Evolutionary conservation across 106 monocot genomes (phyloP), one percentile per base, ranked within the genome.

Genomic region (Ottelia alismoides): DNA sequence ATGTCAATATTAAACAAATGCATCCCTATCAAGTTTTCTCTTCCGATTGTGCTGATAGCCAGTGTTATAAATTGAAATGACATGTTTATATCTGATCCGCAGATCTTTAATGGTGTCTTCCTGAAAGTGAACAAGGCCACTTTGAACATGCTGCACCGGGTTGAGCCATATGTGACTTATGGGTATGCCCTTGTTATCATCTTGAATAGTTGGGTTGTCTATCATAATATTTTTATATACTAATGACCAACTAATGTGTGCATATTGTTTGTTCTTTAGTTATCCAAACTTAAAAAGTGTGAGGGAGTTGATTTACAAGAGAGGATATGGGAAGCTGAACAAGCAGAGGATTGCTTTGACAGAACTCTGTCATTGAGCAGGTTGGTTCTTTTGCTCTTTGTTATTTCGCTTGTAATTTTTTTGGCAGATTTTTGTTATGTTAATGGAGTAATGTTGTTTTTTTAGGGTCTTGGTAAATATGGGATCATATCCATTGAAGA

Each of bases 31-130:
- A n/a, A n/a, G n/a, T n/a, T n/a, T n/a, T n/a, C n/a, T n/a, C n/a
- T n/a, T n/a, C n/a, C n/a, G n/a, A n/a, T n/a, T n/a, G n/a, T n/a
- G n/a, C n/a, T n/a, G n/a, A n/a, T n/a, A n/a, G n/a, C n/a, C n/a
- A n/a, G n/a, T n/a, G n/a, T n/a, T n/a, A n/a, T n/a, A n/a, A n/a
- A n/a, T n/a, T n/a, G n/a, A n/a, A n/a, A n/a, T n/a, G n/a, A n/a
- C n/a, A n/a, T n/a, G n/a, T n/a, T n/a, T n/a, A n/a, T n/a, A n/a
- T n/a, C n/a, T n/a, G n/a, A n/a, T n/a, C n/a, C 31, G n/a, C 35
- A 74, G 74, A 74, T 74, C 19, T 74, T 74, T 51, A 74, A 74
- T 45, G 74, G 74, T 0, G 74, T 74, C 1, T 74, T 74, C 49
- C 22, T 74, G n/a, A 69, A 69, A 45, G 69, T 69, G 28, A 69